phyloP scores from a whole-genome alignment of 805 yeast species.

The Saccharomycopsis javanensis region DNA sequence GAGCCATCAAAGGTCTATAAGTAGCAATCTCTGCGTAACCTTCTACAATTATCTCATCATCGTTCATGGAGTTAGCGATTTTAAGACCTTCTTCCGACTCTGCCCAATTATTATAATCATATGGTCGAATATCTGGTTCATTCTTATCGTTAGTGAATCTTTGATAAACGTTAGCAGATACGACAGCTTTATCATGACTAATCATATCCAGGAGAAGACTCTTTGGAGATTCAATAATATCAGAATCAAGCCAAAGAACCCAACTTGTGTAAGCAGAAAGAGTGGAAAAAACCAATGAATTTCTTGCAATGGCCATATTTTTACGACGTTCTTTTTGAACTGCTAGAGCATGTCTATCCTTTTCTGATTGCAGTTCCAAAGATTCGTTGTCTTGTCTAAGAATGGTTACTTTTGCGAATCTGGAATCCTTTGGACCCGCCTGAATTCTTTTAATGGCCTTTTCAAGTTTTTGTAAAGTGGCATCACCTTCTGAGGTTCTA shows the following conservation, averaged over 20 bases:
- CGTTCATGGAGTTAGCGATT: constrained; percentile 61
- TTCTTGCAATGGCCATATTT: constrained; percentile 90
- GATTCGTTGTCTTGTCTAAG: constrained; percentile 85
- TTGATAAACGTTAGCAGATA: constrained; percentile 92
- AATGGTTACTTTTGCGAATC: constrained; percentile 78
- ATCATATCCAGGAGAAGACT: constrained; percentile 82
- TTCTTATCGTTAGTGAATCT: constrained; percentile 49
- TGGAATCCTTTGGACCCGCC: constrained; percentile 46
- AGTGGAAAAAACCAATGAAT: constrained; percentile 81
- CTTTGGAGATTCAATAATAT: constrained; percentile 80
- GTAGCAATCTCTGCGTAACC: constrained; percentile 93
- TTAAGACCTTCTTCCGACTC: constrained; percentile 72
- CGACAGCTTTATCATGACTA: constrained; percentile 71
- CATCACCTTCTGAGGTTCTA: constrained; percentile 70
- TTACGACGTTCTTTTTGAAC: constrained; percentile 86
- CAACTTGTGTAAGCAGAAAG: constrained; percentile 85
- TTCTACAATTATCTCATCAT: constrained; percentile 90
- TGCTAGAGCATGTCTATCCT: constrained; percentile 78
- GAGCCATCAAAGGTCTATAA: constrained; percentile 90
- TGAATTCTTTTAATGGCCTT: constrained; percentile 66
- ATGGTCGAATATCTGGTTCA: constrained; percentile 61
- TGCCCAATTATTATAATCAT: constrained; percentile 95
- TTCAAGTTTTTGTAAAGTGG: constrained; percentile 63
- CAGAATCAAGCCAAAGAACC: constrained; percentile 96
- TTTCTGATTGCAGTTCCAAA: constrained; percentile 64